A percentile compares a stretch with the other conserved stretches of the same genome.
These are phyloP conservation scores for Tetrapyrgos nigripes DNA, from an alignment of 1,284 basidiomycete species.

Conservation along the genomic window DNA sequence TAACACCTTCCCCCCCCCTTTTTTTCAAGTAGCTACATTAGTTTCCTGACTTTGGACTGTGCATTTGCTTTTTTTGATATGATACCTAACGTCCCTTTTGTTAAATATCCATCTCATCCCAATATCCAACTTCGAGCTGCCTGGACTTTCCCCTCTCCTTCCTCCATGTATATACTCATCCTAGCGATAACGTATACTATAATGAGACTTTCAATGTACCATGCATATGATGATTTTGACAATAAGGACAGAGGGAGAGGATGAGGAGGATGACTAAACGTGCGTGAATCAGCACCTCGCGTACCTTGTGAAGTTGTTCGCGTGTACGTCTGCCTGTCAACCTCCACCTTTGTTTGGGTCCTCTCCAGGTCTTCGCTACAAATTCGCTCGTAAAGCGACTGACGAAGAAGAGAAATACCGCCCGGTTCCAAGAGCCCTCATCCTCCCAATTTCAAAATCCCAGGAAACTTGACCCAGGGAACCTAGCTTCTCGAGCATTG, in stretches of 20 bases:
- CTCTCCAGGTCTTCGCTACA: neutral
- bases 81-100: conserved; percentile 14
- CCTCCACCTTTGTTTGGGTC: neutral
- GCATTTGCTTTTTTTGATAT: conserved; percentile 4
- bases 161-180: neutral
- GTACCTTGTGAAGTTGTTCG: neutral
- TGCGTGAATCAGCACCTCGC: neutral
- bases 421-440: too few relatives aligned
- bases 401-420: too few relatives aligned
- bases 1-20: neutral
- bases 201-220: conserved; percentile 6
- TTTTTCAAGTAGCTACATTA: conserved; percentile 2
- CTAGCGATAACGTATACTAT: conserved; percentile 14
- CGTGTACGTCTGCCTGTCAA: neutral
- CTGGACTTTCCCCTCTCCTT: neutral
- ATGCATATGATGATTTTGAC: neutral
- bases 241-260: too few relatives aligned
- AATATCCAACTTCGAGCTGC: neutral
- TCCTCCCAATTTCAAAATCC: too few relatives aligned
- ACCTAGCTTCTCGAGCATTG: too few relatives aligned
- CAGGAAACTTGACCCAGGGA: too few relatives aligned
- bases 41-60: neutral
- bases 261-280: neutral
- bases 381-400: too few relatives aligned
- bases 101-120: neutral